Base-by-base conservation (phyloP, 495 filamentous ascomycete genomes). In the Trichoderma orchidacearum region DNA sequence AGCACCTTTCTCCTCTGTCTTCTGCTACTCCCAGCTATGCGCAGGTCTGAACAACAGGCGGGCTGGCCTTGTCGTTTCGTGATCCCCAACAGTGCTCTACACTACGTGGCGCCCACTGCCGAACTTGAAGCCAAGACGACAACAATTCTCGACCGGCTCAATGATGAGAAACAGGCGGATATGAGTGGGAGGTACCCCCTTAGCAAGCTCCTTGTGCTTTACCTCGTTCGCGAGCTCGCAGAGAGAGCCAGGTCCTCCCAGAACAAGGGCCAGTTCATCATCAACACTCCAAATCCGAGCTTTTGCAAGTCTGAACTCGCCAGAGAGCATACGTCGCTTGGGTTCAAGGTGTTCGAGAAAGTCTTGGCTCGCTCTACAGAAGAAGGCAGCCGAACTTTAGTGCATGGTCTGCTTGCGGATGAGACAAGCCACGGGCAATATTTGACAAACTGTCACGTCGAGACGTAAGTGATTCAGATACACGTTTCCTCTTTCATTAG, bases 281-380 rank as follows among this genome's bases (percentile, higher is more conserved):
- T 85, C 54, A 82, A 80, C 61, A 66, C 71, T 21, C 36, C 77
- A 5, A 77, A 75, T 53, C 82, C 82, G 0, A 78, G 80, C 1
- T 45, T 41, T 12, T 56, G 55, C 53, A 59, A 60, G 31, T 63
- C 56, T 8, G 58, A 36, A 5, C 17, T 65, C 13, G 32, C 23
- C 7, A 59, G 60, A 13, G 61, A 63, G 35, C 7, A 7, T 9
- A 28, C 15, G 5, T 23, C 35, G 0, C 48, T 53, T 29, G 62
- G 51, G 0, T 35, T 54, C 9, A 55, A 59, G n/a, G n/a, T 63
- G 2, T 56, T 56, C 2, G 60, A 66, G 52, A 58, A 60, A 17
- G 12, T 66, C 15, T 30, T 74, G 45, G 71, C 71, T 9, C 65
- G 71, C 12, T 62, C 61, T 13, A 68, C 70, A 5, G 71, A 74